Percentiles rank a stretch among this genome's conserved stretches.
phyloP scores from a whole-genome alignment of 352 stramenopile genomes.

The Globisporangium paroecandrum region DNA sequence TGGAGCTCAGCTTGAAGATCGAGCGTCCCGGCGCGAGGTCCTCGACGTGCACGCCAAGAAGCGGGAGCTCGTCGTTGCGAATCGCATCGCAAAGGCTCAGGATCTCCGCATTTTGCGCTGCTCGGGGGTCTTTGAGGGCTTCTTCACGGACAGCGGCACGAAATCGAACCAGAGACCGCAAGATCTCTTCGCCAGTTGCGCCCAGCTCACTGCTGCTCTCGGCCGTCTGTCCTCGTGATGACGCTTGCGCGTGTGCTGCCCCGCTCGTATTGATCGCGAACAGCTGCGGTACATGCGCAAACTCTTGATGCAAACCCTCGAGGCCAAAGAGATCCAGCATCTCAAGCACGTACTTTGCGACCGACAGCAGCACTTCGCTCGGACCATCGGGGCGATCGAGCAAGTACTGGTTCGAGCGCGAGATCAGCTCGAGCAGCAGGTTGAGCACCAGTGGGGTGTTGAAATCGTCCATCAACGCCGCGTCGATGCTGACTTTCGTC shows the following conservation, averaged over 20 bases:
- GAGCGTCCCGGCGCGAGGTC: slow-evolving; percentile 61
- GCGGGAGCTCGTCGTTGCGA: slow-evolving; percentile 51
- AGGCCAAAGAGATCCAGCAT: slow-evolving; percentile 68
- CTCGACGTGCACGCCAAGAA: slow-evolving; percentile 62
- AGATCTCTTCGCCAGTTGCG: slow-evolving; percentile 26
- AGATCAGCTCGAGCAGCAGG: slow-evolving; percentile 69
- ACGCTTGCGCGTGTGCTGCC: background rate
- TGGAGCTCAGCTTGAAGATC: slow-evolving; percentile 53
- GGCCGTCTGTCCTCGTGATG: background rate
- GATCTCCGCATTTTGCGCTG: slow-evolving; percentile 37
- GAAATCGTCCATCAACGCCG: slow-evolving; percentile 82
- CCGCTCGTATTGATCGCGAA: slow-evolving; percentile 17
- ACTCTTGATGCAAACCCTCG: slow-evolving; percentile 48
- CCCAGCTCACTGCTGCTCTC: slow-evolving; percentile 1
- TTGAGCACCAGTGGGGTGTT: slow-evolving; percentile 80
- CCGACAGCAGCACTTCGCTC: slow-evolving; percentile 49
- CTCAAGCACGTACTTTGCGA: slow-evolving; percentile 69
- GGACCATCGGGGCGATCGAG: slow-evolving; percentile 37
- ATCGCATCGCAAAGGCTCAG: slow-evolving; percentile 60
- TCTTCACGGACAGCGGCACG: slow-evolving; percentile 56
- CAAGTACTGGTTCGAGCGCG: slow-evolving; percentile 56
- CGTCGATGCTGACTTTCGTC: slow-evolving; percentile 51
- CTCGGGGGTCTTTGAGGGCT: slow-evolving; percentile 45
- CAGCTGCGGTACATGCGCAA: slow-evolving; percentile 32
- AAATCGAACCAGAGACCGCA: slow-evolving; percentile 57